phyloP scores from a whole-genome alignment of 2,329 filamentous ascomycete genomes.

The Pseudogymnoascus sp. region DNA sequence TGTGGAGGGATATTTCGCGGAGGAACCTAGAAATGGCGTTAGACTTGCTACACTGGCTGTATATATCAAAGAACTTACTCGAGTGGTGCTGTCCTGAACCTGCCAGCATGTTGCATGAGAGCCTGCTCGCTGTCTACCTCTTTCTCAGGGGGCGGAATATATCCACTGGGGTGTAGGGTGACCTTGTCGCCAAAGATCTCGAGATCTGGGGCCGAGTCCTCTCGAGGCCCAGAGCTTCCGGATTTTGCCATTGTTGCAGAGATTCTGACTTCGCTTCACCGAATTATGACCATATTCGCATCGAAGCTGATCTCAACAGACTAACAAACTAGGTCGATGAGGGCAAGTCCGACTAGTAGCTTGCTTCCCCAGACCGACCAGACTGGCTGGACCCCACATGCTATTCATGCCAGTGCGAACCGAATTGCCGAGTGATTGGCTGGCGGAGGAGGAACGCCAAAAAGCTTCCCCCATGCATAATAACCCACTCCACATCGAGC shows the following conservation, averaged over 20 bases:
- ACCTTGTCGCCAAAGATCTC: constrained; percentile 69
- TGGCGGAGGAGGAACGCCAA: neutral
- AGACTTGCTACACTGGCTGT: neutral
- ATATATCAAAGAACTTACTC: constrained; percentile 37
- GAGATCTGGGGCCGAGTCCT: constrained; percentile 61
- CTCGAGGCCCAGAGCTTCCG: constrained; percentile 19
- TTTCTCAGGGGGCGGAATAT: constrained; percentile 42
- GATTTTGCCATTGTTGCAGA: constrained; percentile 31
- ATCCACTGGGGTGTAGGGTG: constrained; percentile 67
- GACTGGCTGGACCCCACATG: neutral
- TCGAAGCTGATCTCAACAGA: neutral
- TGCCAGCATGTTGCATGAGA: constrained; percentile 74
- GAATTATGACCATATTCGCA: neutral
- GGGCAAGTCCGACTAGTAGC: neutral
- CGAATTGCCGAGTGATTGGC: constrained; percentile 9
- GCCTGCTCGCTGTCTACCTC: constrained; percentile 55
- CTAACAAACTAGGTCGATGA: neutral
- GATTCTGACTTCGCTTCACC: neutral
- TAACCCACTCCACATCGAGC: neutral
- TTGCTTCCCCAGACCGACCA: neutral
- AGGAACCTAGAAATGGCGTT: constrained; percentile 58
- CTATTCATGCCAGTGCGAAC: neutral
- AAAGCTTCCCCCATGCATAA: neutral
- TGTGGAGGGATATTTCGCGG: constrained; percentile 85
- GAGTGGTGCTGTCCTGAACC: constrained; percentile 66